Evolutionary conservation across 257 asterid genomes (phyloP).

Genomic region (Plantago elongata): DNA sequence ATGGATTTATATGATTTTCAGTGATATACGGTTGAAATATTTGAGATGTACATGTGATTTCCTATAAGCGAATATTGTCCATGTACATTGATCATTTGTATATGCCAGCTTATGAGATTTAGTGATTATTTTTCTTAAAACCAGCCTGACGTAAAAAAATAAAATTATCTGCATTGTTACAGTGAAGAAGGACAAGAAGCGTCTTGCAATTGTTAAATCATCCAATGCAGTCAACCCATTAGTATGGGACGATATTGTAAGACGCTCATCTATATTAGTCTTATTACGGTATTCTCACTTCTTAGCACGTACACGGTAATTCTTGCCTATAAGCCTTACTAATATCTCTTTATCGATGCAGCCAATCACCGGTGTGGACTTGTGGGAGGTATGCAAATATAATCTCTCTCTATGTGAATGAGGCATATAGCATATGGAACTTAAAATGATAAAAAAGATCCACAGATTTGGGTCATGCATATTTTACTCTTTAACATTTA

Average conservation of each 20-base stretch:
- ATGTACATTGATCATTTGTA: neutral
- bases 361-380: constrained; percentile 56
- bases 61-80: neutral
- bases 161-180: constrained; percentile 25
- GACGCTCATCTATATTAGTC: constrained; percentile 12
- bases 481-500: neutral
- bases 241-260: constrained; percentile 59
- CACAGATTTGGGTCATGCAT: neutral
- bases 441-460: neutral
- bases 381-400: constrained; percentile 51
- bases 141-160: constrained; percentile 12
- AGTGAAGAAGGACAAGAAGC: constrained; percentile 85
- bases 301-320: neutral
- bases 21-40: constrained; percentile 5
- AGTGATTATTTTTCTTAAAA: neutral
- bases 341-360: constrained; percentile 31
- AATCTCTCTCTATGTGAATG: constrained; percentile 4
- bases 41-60: neutral
- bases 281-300: neutral
- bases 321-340: constrained; percentile 17
- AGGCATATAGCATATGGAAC: neutral
- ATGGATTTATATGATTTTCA: neutral
- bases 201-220: constrained; percentile 56
- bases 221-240: constrained; percentile 52
- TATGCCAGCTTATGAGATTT: constrained; percentile 2